Percentiles rank a stretch among this genome's conserved stretches.
Evolutionary conservation across 176 grass and related monocot species (phyloP).

Genomic region (bread wheat (Triticum aestivum)): IWGSC_CS_RefSeq_v2.1 NC_057806.1:711229313-711229812

Average conservation of each 20-base stretch:
- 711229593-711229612: background rate
- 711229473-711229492: background rate
- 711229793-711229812: background rate
- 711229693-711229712: background rate
- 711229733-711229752: no score
- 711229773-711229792: background rate
- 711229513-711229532: background rate
- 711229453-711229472: background rate
- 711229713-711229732: background rate
- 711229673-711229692: background rate
- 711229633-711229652: background rate
- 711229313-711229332: constrained; percentile 43
- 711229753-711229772: no score
- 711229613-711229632: background rate
- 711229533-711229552: background rate
- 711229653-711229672: background rate
- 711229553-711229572: background rate
- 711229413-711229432: constrained; percentile 28
- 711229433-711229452: constrained; percentile 21
- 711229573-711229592: background rate
- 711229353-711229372: constrained; percentile 37
- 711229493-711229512: background rate
- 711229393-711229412: constrained; percentile 27
- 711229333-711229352: constrained; percentile 47
- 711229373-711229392: constrained; percentile 3